phyloP scores from a whole-genome alignment of 768 basidiomycete genomes.

The Leccinum olivaceopallidum region DNA sequence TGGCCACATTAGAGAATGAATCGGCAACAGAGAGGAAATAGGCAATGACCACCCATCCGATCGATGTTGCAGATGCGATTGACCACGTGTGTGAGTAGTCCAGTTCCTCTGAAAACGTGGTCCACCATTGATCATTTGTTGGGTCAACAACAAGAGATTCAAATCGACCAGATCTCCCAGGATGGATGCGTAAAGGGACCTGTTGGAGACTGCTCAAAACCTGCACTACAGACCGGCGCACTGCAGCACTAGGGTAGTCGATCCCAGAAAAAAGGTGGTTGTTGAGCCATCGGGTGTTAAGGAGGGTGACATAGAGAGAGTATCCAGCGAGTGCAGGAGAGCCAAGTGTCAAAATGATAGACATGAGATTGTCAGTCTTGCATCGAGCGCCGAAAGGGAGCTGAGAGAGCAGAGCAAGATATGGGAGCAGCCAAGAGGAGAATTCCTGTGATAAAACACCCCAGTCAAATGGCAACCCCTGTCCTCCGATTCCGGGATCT shows the following conservation, averaged over 20 bases:
- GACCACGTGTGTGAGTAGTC: conserved; percentile 43
- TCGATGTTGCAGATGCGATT: conserved; percentile 39
- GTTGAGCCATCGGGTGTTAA: conserved; percentile 45
- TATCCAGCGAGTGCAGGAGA: conserved; percentile 47
- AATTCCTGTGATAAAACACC: conserved; percentile 35
- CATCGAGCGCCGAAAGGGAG: conserved; percentile 45
- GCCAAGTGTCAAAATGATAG: conserved; percentile 46
- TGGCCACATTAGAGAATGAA: conserved; percentile 16
- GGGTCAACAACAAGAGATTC: conserved; percentile 44
- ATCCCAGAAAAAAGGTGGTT: conserved; percentile 32
- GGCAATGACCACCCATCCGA: conserved; percentile 46
- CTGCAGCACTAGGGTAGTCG: conserved; percentile 22
- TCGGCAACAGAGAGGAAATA: conserved; percentile 29
- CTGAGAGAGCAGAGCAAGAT: conserved; percentile 48
- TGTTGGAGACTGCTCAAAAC: conserved; percentile 45
- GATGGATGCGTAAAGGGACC: conserved; percentile 35
- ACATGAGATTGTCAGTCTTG: conserved; percentile 39
- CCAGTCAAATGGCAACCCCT: conserved; percentile 10
- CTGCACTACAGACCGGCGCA: conserved; percentile 27
- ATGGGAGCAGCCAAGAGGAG: conserved; percentile 48
- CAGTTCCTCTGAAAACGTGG: conserved; percentile 31
- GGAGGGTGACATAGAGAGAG: conserved; percentile 43
- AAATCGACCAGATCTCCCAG: conserved; percentile 29
- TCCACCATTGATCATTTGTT: conserved; percentile 46
- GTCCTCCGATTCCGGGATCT: no score